These are phyloP conservation scores for Cardiosporidium cionae DNA, from an alignment of 169 alveolate genomes.

Conservation along the genomic window DNA sequence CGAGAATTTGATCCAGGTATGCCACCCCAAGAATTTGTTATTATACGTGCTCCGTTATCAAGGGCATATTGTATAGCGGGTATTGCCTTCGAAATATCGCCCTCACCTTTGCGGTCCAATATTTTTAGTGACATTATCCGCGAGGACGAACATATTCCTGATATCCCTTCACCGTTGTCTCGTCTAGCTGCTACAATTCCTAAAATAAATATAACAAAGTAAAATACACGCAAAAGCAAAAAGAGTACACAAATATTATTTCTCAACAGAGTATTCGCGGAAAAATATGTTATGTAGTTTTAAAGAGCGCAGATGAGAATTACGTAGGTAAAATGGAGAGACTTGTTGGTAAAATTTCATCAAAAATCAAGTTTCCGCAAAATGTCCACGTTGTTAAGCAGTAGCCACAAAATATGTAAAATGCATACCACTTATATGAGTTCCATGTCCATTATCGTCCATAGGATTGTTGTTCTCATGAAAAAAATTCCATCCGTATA, in stretches of 20 bases:
- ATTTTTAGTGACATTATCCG: slow-evolving; percentile 42
- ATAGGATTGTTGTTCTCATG: slow-evolving; percentile 41
- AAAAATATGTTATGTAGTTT: too few species aligned
- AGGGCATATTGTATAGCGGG: slow-evolving; percentile 52
- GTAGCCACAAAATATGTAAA: too few species aligned
- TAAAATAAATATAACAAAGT: too few species aligned
- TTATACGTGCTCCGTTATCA: slow-evolving; percentile 45
- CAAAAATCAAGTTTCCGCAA: too few species aligned
- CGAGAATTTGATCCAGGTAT: slow-evolving; percentile 26
- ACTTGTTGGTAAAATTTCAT: too few species aligned
- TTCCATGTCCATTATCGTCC: slow-evolving; percentile 60
- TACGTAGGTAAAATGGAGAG: too few species aligned
- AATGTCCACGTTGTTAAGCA: too few species aligned
- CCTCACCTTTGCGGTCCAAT: slow-evolving; percentile 44
- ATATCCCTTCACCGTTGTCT: slow-evolving; percentile 35
- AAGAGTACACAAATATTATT: too few species aligned
- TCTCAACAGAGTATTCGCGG: too few species aligned
- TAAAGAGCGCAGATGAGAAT: too few species aligned
- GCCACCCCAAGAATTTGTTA: slow-evolving; percentile 57
- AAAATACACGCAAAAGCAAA: too few species aligned
- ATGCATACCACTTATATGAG: slow-evolving; percentile 58
- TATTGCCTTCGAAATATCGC: slow-evolving; percentile 48
- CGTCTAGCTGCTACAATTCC: slow-evolving; percentile 25
- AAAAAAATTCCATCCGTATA: slow-evolving; percentile 52
- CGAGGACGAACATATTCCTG: slow-evolving; percentile 41